Base-by-base conservation (phyloP, 2,329 filamentous ascomycete genomes). In the Alternaria gaisen region DNA sequence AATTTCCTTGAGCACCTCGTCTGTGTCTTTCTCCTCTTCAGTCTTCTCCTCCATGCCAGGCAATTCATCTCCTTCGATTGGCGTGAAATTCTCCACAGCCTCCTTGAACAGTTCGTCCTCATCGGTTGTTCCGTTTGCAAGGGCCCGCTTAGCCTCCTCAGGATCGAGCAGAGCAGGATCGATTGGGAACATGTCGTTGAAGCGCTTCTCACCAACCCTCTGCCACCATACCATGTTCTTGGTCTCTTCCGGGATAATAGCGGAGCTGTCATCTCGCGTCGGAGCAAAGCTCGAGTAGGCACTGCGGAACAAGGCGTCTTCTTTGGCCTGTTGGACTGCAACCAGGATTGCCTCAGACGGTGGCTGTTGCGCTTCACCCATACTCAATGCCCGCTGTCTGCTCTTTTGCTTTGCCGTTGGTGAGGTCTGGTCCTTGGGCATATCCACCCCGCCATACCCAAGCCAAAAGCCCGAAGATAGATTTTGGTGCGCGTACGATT, bases 261-360 rank as follows among this genome's bases (percentile, higher is more conserved):
- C 90, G 12, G 85, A 87, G 3, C 90, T 85, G 72, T 94, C 89
- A 75, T 94, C 91, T 68, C 87, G 89, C 53, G 86, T 88, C 0
- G 91, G 91, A 6, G 91, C 91, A 75, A 94, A 94, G 71, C 90
- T 91, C 0, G 90, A 93, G 76, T 93, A 94, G 1, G 89, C 91
- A 56, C 90, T 88, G 30, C 90, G 86, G 72, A 94, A 94, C 10
- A 94, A 80, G 0, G 89, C 85, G 67, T 94, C 91, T 79, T 93
- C 87, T 73, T 90, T 90, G 4, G 87, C 86, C 68, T 87, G 82
- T 71, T 91, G 72, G 4, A 77, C 67, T 14, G 79, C 78, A n/a
- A 72, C 72, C 10, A 77, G 67, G 11, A 77, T 73, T 0, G 76
- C 74, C 48, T 82, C 80, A 14, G 80, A 79, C 1, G 76, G 73